phyloP scores from a whole-genome alignment of 1,284 basidiomycete species.

The Ganoderma sp. region DNA sequence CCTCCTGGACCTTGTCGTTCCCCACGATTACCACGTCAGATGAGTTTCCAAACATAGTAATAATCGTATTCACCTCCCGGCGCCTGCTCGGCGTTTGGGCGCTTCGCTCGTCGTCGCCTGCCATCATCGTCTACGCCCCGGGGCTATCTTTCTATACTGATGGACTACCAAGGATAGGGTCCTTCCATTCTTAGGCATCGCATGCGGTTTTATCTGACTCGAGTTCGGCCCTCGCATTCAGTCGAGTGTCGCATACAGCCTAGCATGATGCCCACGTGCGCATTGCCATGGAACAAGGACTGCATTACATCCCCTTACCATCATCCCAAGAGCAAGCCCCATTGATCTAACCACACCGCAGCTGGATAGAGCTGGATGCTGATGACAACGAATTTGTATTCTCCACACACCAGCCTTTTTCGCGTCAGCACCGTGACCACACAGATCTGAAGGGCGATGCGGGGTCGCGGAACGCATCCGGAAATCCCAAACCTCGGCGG shows the following conservation, averaged over 20 bases:
- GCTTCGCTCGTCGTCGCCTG: not conserved
- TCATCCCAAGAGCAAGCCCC: not conserved
- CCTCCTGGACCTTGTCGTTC: not conserved
- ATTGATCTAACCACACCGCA: not conserved
- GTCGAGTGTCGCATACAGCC: not conserved
- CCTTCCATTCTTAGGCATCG: slow-evolving; percentile 2
- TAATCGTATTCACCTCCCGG: slow-evolving; percentile 7
- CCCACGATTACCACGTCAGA: slow-evolving; percentile 5
- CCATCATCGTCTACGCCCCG: not conserved
- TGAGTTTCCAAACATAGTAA: not conserved
- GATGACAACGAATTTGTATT: not conserved
- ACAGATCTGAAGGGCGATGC: not conserved
- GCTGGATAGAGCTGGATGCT: not conserved
- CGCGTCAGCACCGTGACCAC: not conserved
- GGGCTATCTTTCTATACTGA: not conserved
- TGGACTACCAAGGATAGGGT: not conserved
- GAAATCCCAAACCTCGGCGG: not conserved
- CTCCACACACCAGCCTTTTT: not conserved
- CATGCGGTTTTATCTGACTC: not conserved
- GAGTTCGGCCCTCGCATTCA: not conserved
- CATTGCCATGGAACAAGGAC: slow-evolving; percentile 1
- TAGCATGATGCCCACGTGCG: not conserved
- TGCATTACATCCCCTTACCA: not conserved
- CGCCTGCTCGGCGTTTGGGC: not conserved
- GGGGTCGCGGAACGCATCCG: slow-evolving; percentile 1